Evolutionary conservation across 2,329 filamentous ascomycete species (phyloP).

Genomic region (Aspergillus unguis): DNA sequence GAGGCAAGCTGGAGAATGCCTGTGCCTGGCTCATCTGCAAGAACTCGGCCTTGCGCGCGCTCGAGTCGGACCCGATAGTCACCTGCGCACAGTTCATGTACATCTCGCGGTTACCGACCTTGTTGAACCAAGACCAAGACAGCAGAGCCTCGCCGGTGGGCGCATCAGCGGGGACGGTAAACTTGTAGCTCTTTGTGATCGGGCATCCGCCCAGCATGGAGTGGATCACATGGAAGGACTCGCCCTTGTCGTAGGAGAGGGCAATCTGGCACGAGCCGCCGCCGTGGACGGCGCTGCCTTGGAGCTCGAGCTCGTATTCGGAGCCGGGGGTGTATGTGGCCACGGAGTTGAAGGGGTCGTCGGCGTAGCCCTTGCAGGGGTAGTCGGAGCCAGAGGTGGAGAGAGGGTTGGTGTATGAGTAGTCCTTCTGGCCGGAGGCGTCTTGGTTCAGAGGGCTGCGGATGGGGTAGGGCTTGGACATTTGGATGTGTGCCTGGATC

Average conservation of each 20-base stretch:
- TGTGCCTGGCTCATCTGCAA: constrained; percentile 11
- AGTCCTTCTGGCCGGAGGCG: constrained; percentile 56
- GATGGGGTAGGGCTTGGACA: constrained; percentile 54
- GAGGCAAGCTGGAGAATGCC: constrained; percentile 57
- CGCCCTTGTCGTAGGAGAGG: constrained; percentile 68
- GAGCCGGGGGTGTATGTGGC: constrained; percentile 62
- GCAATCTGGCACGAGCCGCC: constrained; percentile 76
- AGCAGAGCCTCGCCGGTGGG: constrained; percentile 62
- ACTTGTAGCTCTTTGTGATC: constrained; percentile 55
- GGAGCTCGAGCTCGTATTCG: constrained; percentile 61
- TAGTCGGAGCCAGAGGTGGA: constrained; percentile 59
- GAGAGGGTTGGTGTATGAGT: constrained; percentile 69
- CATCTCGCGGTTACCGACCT: constrained; percentile 74
- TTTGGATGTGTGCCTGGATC: constrained; percentile 52
- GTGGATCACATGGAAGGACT: constrained; percentile 66
- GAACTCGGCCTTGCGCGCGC: constrained; percentile 7
- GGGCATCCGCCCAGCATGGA: constrained; percentile 60
- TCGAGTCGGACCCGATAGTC: constrained; percentile 47
- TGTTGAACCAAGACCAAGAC: constrained; percentile 76
- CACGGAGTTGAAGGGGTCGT: constrained; percentile 52
- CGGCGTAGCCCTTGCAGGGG: constrained; percentile 70
- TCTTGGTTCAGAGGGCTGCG: constrained; percentile 50
- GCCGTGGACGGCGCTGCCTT: constrained; percentile 60
- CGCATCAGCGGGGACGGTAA: constrained; percentile 63
- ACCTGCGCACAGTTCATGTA: constrained; percentile 83